Conservation (phyloP, 148 eudicot species). For the Diospyros kaki region DNA sequence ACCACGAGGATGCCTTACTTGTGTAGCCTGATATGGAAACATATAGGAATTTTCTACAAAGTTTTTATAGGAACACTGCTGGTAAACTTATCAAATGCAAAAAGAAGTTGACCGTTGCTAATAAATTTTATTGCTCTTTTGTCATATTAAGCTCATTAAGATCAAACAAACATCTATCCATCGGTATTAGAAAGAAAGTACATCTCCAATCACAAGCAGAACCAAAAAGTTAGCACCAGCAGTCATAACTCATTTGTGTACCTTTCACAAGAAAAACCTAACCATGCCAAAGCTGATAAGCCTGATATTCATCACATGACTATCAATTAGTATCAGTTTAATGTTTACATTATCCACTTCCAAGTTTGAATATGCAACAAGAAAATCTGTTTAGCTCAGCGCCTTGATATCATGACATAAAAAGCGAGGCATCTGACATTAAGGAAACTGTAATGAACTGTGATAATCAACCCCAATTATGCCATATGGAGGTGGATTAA, state of each 20-base stretch:
- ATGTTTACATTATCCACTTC: neutral
- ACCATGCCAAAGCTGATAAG: too few relatives aligned
- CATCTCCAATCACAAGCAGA: neutral
- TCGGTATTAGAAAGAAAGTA: neutral
- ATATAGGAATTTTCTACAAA: neutral
- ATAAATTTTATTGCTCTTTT: too few relatives aligned
- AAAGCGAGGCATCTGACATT: neutral
- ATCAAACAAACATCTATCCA: neutral
- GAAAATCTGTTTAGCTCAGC: neutral
- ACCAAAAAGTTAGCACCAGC: neutral
- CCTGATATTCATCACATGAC: neutral
- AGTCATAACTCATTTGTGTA: neutral
- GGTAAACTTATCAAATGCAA: neutral
- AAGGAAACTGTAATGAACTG: too few relatives aligned
- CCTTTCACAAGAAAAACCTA: conserved; percentile 4
- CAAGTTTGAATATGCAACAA: neutral
- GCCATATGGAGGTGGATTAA: too few relatives aligned
- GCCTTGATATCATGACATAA: neutral
- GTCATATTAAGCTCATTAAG: neutral
- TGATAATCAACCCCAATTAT: too few relatives aligned
- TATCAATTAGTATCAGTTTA: neutral
- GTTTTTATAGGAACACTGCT: neutral
- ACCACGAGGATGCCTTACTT: conserved; percentile 80
- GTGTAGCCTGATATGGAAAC: conserved; percentile 52
- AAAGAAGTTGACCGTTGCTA: neutral